phyloP scores from a whole-genome alignment of 2,329 filamentous ascomycete species.

The Beauveria brongniartii region DNA sequence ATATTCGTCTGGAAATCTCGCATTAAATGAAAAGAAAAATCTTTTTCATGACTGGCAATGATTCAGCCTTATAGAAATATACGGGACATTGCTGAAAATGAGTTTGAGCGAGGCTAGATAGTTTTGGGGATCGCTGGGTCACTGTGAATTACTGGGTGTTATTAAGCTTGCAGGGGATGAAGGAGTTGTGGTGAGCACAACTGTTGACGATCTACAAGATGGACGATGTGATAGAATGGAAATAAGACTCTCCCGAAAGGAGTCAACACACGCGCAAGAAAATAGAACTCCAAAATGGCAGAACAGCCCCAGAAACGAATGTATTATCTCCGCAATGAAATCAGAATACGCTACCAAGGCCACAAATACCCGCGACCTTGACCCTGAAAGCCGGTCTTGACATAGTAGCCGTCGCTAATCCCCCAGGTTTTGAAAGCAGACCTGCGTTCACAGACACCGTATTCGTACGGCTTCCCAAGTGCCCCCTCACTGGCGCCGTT shows the following conservation, averaged over 20 bases:
- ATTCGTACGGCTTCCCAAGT: constrained; percentile 13
- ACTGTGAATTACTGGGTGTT: too few species aligned
- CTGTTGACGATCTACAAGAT: neutral
- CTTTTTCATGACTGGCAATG: too few species aligned
- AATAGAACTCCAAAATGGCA: neutral
- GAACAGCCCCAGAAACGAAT: neutral
- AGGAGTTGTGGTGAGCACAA: too few species aligned
- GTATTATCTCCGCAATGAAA: neutral
- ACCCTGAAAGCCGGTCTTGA: constrained; percentile 3
- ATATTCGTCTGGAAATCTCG: neutral
- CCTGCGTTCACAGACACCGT: constrained; percentile 14
- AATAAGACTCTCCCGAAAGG: too few species aligned
- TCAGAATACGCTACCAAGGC: neutral
- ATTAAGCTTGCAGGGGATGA: too few species aligned
- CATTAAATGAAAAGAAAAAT: too few species aligned
- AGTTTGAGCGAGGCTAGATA: too few species aligned
- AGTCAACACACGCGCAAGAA: neutral
- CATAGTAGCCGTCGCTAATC: neutral
- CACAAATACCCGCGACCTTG: neutral
- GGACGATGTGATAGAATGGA: too few species aligned
- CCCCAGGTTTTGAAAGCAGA: neutral
- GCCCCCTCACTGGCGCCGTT: constrained; percentile 6
- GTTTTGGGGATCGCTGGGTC: too few species aligned
- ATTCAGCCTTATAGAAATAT: too few species aligned
- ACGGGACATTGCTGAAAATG: too few species aligned